These are phyloP conservation scores for Lagenidium giganteum DNA, from an alignment of 352 stramenopile species.

Conservation along the genomic window DNA sequence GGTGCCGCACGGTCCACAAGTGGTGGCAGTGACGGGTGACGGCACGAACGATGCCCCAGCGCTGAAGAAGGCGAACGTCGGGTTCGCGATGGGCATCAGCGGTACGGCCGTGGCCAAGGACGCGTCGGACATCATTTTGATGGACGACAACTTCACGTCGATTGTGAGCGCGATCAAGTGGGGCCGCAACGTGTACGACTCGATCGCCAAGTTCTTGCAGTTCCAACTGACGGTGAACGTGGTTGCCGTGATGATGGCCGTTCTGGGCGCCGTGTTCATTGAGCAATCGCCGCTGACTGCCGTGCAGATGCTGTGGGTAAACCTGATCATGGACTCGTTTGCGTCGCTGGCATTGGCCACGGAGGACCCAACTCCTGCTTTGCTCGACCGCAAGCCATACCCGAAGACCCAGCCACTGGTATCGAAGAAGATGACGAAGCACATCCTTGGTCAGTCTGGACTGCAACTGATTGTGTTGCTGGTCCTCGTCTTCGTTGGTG, in stretches of 20 bases:
- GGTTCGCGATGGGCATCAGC: constrained; percentile 92
- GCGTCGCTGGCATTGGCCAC: constrained; percentile 93
- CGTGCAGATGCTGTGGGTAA: constrained; percentile 97
- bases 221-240: constrained; percentile 97
- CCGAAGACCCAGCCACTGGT: constrained; percentile 87
- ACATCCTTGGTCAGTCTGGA: constrained; percentile 90
- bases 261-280: constrained; percentile 70
- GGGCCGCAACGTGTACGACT: constrained; percentile 96
- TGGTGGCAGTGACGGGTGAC: constrained; percentile 95
- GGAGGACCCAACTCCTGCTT: constrained; percentile 80
- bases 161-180: constrained; percentile 96
- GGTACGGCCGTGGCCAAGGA: constrained; percentile 90
- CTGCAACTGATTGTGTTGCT: constrained; percentile 89
- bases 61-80: constrained; percentile 94
- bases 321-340: constrained; percentile 97
- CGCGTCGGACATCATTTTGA: constrained; percentile 93
- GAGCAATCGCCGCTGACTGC: constrained; percentile 83
- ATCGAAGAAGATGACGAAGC: constrained; percentile 91
- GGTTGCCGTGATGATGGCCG: constrained; percentile 87
- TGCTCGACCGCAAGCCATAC: constrained; percentile 92
- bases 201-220: constrained; percentile 96
- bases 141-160: constrained; percentile 95
- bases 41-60: constrained; percentile 95
- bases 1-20: constrained; percentile 55
- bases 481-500: constrained; percentile 70